Conservation (phyloP, 2,329 filamentous ascomycete species). For the Gyromitra esculenta region DNA sequence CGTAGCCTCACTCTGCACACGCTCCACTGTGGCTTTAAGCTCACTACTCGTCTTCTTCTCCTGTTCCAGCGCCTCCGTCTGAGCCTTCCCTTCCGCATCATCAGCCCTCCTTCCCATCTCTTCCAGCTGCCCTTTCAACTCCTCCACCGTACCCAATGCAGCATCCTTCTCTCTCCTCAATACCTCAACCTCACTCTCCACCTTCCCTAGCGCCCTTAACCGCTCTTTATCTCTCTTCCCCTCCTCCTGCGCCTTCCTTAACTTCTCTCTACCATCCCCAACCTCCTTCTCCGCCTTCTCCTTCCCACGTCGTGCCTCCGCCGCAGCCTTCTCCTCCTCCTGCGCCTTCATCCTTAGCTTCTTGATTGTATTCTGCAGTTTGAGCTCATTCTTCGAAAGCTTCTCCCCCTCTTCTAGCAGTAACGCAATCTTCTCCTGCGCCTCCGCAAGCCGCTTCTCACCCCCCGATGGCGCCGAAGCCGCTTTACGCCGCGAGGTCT, state of each 20-base stretch:
- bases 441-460: constrained; percentile 85
- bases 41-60: constrained; percentile 69
- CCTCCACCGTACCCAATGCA: constrained; percentile 66
- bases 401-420: constrained; percentile 93
- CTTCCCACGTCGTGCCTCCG: constrained; percentile 68
- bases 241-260: constrained; percentile 65
- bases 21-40: constrained; percentile 64
- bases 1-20: constrained; percentile 53
- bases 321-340: constrained; percentile 72
- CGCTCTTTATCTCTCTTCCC: constrained; percentile 60
- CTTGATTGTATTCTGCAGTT: constrained; percentile 83
- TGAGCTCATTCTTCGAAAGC: constrained; percentile 84
- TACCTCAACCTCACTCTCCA: constrained; percentile 42
- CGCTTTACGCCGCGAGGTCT: constrained; percentile 76
- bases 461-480: constrained; percentile 72
- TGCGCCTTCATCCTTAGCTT: constrained; percentile 75
- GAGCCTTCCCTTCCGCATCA: constrained; percentile 72
- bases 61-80: constrained; percentile 73
- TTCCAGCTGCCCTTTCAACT: constrained; percentile 68
- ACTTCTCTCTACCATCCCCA: constrained; percentile 63
- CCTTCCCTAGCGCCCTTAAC: constrained; percentile 45
- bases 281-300: constrained; percentile 69
- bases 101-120: constrained; percentile 72
- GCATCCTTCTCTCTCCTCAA: constrained; percentile 54
- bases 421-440: constrained; percentile 87